phyloP scores from a whole-genome alignment of 2,329 filamentous ascomycete genomes.

The Ceratocystis variospora region DNA sequence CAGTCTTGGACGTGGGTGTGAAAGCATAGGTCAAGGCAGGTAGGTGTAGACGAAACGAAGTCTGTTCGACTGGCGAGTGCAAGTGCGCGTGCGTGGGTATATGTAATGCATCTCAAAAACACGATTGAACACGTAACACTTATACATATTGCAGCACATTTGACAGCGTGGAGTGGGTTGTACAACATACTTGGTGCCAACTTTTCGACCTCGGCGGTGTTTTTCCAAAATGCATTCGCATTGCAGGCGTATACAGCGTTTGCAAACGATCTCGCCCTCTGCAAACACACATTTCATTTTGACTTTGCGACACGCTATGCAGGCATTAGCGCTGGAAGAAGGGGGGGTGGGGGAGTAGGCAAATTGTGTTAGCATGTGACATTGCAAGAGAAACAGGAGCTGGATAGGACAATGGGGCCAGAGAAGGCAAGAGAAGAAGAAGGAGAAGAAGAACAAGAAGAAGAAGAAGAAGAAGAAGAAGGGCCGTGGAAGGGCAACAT shows the following conservation, averaged over 20 bases:
- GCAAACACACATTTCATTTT: slow-evolving; percentile 29
- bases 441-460: no score
- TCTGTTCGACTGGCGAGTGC: not conserved
- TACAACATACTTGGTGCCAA: slow-evolving; percentile 25
- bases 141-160: not conserved
- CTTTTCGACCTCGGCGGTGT: slow-evolving; percentile 30
- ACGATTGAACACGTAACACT: not conserved
- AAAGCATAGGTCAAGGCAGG: not conserved
- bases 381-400: not conserved
- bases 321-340: slow-evolving; percentile 24
- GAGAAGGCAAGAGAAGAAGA: not conserved
- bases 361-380: not conserved
- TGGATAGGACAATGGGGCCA: not conserved
- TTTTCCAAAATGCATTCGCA: slow-evolving; percentile 29
- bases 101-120: slow-evolving; percentile 8
- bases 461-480: not conserved
- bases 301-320: slow-evolving; percentile 28
- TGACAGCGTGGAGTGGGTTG: not conserved
- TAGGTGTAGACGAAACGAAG: not conserved
- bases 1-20: not conserved
- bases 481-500: not conserved
- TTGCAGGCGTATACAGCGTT: slow-evolving; percentile 28
- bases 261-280: slow-evolving; percentile 24
- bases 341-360: not conserved
- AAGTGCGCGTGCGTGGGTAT: not conserved